Percentiles rank a stretch among this genome's conserved stretches.
These are phyloP conservation scores for Talaromyces atroroseus DNA, from an alignment of 2,329 filamentous ascomycete species.

Conservation along the genomic window DNA sequence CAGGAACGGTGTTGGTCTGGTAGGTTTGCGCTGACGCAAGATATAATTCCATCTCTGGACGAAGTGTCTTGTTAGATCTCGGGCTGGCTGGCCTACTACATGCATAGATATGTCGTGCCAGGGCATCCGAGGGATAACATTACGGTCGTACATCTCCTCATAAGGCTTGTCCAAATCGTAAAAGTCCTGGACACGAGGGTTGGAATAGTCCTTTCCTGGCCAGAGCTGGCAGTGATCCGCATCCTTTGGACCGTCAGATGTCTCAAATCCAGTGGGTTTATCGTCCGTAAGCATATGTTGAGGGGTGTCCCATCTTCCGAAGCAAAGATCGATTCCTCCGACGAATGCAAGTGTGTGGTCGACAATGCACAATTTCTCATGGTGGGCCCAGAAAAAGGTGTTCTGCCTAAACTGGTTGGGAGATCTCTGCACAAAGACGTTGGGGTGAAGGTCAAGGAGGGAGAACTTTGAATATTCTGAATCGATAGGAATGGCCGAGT, in stretches of 20 bases:
- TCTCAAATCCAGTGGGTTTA: conserved; percentile 90
- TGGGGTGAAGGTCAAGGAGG: conserved; percentile 87
- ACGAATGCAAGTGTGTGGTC: conserved; percentile 95
- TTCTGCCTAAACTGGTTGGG: conserved; percentile 98
- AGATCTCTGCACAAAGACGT: conserved; percentile 91
- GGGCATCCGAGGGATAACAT: conserved; percentile 84
- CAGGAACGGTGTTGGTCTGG: conserved; percentile 85
- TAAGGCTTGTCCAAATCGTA: conserved; percentile 90
- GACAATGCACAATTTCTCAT: conserved; percentile 96
- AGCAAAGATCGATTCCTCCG: conserved; percentile 92
- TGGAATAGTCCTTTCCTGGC: conserved; percentile 97
- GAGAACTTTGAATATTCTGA: conserved; percentile 98
- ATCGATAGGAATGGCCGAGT: conserved; percentile 94
- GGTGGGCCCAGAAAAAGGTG: conserved; percentile 98
- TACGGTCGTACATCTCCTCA: conserved; percentile 97
- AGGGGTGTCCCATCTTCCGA: conserved; percentile 94
- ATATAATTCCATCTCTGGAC: conserved; percentile 98
- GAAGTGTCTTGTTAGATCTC: conserved; percentile 91
- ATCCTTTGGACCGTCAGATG: conserved; percentile 70
- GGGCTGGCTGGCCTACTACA: conserved; percentile 88
- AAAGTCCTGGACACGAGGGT: conserved; percentile 92
- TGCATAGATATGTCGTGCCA: conserved; percentile 99
- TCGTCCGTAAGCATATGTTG: conserved; percentile 88
- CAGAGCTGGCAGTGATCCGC: conserved; percentile 90
- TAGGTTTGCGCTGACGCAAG: conserved; percentile 84